Evolutionary conservation across 2,329 filamentous ascomycete genomes (phyloP), one percentile per base, ranked within the genome.

Genomic region (Mariannaea elegans): DNA sequence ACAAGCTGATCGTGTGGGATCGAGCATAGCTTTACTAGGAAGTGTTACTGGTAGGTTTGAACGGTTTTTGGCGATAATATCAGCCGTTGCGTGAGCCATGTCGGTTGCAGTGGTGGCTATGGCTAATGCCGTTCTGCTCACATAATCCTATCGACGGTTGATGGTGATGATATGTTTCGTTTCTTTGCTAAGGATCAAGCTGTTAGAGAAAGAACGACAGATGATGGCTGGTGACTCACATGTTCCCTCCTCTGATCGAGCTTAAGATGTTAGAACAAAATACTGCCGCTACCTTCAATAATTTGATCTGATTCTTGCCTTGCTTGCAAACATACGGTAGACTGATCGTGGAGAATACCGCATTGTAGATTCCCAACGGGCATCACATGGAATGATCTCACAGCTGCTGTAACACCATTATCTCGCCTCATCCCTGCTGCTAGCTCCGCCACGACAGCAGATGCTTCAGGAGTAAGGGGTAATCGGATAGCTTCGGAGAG

Each of bases 361-460:
- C 67, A 69, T 14, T 46, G 56, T 34, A 70, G 61, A 0, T 54
- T 44, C 19, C 59, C 64, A 1, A 70, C 24, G n/a, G 68, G 66
- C 2, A 66, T 65, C 0, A 60, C 61, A 36, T 71, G 67, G 29
- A 70, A 70, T 4, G 61, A 70, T 2, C 57, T 56, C 10, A 66
- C 66, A 1, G 66, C 67, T 2, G 63, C 56, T 2, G 57, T 19
- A 1, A 70, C 65, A 1, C 65, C 67, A 0, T 53, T 60, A 14
- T 70, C 67, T 0, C 12, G 7, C 2, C 55, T 64, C 67, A 70
- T 69, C 13, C 49, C 59, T 0, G 47, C 21, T 0, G 65, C 60
- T 2, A 68, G 47, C 3, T 29, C 16, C 0, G 34, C 58, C 1
- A 62, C 67, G 2, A 64, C 60, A 0, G n/a, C 3, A 0, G 64